A percentile compares a stretch with the other conserved stretches of the same genome.
Evolutionary conservation across 371 early-diverging fungal genomes (phyloP).

Genomic region (Lichtheimia corymbifera): DNA sequence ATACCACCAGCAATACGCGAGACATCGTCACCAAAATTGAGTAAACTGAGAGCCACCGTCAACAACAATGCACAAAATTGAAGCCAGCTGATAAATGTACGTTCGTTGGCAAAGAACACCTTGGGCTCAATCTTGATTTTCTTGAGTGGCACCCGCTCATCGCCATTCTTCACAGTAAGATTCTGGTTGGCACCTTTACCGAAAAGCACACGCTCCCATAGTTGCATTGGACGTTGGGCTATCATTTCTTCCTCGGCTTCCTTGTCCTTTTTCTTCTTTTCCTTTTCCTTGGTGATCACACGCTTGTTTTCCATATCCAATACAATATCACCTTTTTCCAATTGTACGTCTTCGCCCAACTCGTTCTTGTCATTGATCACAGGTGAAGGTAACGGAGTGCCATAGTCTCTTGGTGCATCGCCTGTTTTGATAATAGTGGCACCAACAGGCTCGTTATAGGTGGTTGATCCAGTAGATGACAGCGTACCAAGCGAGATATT

Average conservation of each 20-base stretch:
- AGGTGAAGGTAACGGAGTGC: conserved; percentile 7
- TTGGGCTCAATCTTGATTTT: conserved; percentile 85
- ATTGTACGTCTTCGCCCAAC: conserved; percentile 8
- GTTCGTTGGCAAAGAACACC: conserved; percentile 98
- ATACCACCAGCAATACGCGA: conserved; percentile 71
- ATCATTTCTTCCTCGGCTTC: neutral
- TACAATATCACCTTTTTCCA: conserved; percentile 13
- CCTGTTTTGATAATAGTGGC: conserved; percentile 12
- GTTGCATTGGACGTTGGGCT: neutral
- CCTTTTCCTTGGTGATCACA: conserved; percentile 3
- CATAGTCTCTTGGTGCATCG: conserved; percentile 12
- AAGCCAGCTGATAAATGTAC: conserved; percentile 93
- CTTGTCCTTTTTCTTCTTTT: neutral
- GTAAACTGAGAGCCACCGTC: conserved; percentile 70
- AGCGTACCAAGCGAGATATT: too few relatives aligned
- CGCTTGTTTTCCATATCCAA: conserved; percentile 12
- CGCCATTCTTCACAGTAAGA: conserved; percentile 16
- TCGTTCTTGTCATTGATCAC: neutral
- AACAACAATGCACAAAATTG: conserved; percentile 73
- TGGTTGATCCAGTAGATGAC: neutral
- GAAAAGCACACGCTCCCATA: conserved; percentile 14
- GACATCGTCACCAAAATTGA: conserved; percentile 79
- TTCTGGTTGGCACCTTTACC: neutral
- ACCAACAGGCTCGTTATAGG: neutral
- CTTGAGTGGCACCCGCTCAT: conserved; percentile 1